Evolutionary conservation across 192 early-diverging fungal genomes (phyloP).

Genomic region (Coemansia sp.): DNA sequence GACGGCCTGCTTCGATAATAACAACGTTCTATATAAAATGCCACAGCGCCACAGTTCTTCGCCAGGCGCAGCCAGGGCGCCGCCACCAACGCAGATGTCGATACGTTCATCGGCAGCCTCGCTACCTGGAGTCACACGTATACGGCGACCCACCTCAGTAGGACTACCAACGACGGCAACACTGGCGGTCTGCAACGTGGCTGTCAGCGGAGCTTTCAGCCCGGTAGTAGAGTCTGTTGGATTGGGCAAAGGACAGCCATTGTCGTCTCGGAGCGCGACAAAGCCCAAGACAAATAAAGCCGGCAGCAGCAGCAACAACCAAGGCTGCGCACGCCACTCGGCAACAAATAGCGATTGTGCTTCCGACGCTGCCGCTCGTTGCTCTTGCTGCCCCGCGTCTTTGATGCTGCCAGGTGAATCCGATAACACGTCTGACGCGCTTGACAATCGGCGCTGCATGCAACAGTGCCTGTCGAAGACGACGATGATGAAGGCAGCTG

Average conservation of each 20-base stretch:
- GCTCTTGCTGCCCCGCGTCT: neutral
- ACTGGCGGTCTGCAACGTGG: slow-evolving; percentile 14
- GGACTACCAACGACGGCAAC: slow-evolving; percentile 4
- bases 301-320: slow-evolving; percentile 12
- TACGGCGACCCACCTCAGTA: neutral
- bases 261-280: neutral
- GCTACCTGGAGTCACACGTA: neutral
- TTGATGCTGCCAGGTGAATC: neutral
- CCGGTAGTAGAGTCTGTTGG: slow-evolving; percentile 9
- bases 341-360: slow-evolving; percentile 6
- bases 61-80: slow-evolving; percentile 4
- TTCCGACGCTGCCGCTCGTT: slow-evolving; percentile 1
- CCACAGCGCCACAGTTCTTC: neutral
- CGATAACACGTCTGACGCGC: neutral
- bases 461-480: neutral
- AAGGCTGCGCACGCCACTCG: slow-evolving; percentile 4
- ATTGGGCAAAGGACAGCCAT: slow-evolving; percentile 11
- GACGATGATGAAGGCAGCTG: neutral
- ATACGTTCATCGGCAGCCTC: neutral
- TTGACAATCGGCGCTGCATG: slow-evolving; percentile 9
- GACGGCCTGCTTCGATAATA: neutral
- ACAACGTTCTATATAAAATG: slow-evolving; percentile 2
- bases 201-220: slow-evolving; percentile 20
- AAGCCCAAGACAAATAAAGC: slow-evolving; percentile 1
- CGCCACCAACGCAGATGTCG: slow-evolving; percentile 4